phyloP scores from a whole-genome alignment of 129 eudicot species.

The Flaveria linearis region DNA sequence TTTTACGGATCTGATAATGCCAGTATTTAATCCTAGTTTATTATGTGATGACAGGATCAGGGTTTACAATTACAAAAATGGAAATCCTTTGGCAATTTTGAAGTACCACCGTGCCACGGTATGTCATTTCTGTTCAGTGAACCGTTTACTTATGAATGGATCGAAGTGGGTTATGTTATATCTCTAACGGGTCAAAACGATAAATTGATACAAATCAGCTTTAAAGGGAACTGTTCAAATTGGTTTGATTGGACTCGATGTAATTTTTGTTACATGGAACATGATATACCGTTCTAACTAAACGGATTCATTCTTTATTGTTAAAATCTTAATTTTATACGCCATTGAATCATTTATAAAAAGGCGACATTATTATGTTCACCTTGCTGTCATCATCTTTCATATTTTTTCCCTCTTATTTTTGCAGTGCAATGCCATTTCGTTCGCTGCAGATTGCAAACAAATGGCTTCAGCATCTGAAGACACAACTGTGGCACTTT shows the following conservation, averaged over 20 bases:
- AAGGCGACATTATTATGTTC: neutral
- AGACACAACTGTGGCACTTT: conserved; percentile 78
- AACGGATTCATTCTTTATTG: neutral
- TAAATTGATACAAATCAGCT: neutral
- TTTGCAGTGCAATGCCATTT: conserved; percentile 76
- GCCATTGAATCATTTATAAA: no score
- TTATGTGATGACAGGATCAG: conserved; percentile 57
- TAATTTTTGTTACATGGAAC: neutral
- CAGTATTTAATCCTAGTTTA: neutral
- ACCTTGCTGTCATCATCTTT: neutral
- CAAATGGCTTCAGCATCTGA: conserved; percentile 85
- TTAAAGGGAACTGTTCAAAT: neutral
- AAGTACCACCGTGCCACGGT: conserved; percentile 76
- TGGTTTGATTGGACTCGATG: neutral
- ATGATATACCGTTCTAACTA: neutral
- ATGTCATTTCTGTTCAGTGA: conserved; percentile 13
- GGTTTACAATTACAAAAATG: conserved; percentile 70
- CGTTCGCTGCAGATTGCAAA: conserved; percentile 61
- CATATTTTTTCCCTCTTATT: conserved; percentile 8
- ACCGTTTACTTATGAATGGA: neutral
- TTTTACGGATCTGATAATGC: no score
- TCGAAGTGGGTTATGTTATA: neutral
- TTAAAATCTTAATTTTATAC: neutral
- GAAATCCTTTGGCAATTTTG: conserved; percentile 77
- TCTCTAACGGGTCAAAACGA: neutral